Evolutionary conservation across 179 eudicot genomes (phyloP).

Genomic region (Patellifolia procumbens): DNA sequence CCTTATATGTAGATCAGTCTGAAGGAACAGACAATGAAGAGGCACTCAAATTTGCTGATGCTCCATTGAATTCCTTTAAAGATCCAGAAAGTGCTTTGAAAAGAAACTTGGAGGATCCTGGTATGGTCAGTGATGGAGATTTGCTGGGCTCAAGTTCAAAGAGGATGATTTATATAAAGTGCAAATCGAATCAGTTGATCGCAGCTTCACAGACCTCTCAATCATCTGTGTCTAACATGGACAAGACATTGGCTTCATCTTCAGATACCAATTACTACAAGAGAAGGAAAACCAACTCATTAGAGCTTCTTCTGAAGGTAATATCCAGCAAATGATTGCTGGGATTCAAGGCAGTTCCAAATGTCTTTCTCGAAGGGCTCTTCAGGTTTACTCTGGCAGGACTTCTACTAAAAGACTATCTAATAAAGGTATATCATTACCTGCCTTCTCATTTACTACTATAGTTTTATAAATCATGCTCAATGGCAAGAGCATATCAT

Average conservation of each 20-base stretch:
- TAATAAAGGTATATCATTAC: constrained; percentile 45
- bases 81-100: constrained; percentile 38
- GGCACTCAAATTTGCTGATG: constrained; percentile 36
- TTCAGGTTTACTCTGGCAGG: constrained; percentile 34
- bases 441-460: background rate
- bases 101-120: constrained; percentile 41
- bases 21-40: constrained; percentile 32
- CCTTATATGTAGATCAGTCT: constrained; percentile 35
- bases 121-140: constrained; percentile 47
- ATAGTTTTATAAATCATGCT: background rate
- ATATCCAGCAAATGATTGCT: constrained; percentile 34
- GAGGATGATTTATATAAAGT: constrained; percentile 62
- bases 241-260: constrained; percentile 34
- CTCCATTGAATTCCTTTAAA: constrained; percentile 28
- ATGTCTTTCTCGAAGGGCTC: constrained; percentile 33
- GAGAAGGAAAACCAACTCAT: constrained; percentile 79
- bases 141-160: constrained; percentile 29
- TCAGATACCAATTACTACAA: constrained; percentile 67
- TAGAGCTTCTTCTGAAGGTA: constrained; percentile 61
- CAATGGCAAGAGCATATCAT: background rate
- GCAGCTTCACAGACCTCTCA: constrained; percentile 55
- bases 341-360: constrained; percentile 28
- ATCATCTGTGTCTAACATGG: constrained; percentile 38
- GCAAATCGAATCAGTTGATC: constrained; percentile 77
- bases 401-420: constrained; percentile 43